These are phyloP conservation scores for Chytriomyces sp. DNA, from an alignment of 192 early-diverging fungal genomes.

Conservation along the genomic window DNA sequence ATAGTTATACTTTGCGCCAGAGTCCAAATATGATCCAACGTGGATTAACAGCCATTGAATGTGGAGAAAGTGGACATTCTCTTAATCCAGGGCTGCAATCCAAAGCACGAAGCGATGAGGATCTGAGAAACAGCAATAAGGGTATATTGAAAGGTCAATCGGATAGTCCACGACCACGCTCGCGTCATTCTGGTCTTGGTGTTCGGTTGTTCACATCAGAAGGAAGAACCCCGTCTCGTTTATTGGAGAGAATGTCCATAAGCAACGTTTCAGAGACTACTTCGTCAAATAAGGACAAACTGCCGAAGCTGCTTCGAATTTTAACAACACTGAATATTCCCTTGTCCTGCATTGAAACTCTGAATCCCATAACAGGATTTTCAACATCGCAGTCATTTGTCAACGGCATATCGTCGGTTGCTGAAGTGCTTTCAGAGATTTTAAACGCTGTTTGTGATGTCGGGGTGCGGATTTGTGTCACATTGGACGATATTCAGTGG, in stretches of 20 bases:
- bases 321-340: conserved; percentile 1
- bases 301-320: conserved; percentile 10
- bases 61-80: background rate
- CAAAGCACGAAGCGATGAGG: background rate
- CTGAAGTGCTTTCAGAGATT: background rate
- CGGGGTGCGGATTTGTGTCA: conserved; percentile 4
- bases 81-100: background rate
- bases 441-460: conserved; percentile 13
- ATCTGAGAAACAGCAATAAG: background rate
- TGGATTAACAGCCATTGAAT: background rate
- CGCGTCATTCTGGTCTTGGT: background rate
- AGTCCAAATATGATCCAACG: background rate
- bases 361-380: conserved; percentile 7
- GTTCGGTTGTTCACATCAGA: background rate
- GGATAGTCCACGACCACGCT: background rate
- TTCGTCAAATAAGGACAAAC: background rate
- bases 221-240: background rate
- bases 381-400: background rate
- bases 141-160: background rate
- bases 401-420: background rate
- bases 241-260: conserved; percentile 1
- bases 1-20: background rate
- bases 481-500: conserved; percentile 23
- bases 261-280: background rate
- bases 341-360: conserved; percentile 5